phyloP scores from a whole-genome alignment of 225 moss, liverwort and hornwort genomes.

The Rhytidiadelphus loreus region DNA sequence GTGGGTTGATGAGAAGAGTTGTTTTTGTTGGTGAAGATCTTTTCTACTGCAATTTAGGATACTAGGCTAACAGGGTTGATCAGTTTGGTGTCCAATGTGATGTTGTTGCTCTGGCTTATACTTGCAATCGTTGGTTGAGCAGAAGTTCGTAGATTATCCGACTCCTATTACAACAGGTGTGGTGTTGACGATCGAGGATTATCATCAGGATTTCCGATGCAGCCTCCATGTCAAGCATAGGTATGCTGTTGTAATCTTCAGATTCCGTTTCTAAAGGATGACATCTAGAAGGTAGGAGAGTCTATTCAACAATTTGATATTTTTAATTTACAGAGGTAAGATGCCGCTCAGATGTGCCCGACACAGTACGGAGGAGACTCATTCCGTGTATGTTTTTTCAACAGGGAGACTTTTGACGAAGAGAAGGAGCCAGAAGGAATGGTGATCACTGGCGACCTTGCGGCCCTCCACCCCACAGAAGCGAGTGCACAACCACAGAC shows the following conservation, averaged over 20 bases:
- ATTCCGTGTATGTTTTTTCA: not conserved
- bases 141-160: conserved; percentile 70
- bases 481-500: not conserved
- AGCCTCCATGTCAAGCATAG: conserved; percentile 89
- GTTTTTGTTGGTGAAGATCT: not conserved
- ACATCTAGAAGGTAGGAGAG: not conserved
- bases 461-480: conserved; percentile 13
- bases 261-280: not conserved
- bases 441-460: conserved; percentile 45
- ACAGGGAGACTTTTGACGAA: conserved; percentile 75
- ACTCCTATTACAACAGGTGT: conserved; percentile 68
- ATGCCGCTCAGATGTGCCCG: not conserved
- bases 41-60: not conserved
- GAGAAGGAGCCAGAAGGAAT: conserved; percentile 67
- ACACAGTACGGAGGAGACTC: not conserved
- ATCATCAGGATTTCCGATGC: conserved; percentile 91
- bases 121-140: conserved; percentile 9
- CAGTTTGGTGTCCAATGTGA: not conserved
- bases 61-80: not conserved
- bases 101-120: not conserved
- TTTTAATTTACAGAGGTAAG: not conserved
- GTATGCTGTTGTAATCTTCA: conserved; percentile 8
- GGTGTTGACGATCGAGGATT: conserved; percentile 75
- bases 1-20: not conserved
- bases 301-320: not conserved